Evolutionary conservation across 2,329 filamentous ascomycete genomes (phyloP).

Genomic region (Epichloe gansuensis): DNA sequence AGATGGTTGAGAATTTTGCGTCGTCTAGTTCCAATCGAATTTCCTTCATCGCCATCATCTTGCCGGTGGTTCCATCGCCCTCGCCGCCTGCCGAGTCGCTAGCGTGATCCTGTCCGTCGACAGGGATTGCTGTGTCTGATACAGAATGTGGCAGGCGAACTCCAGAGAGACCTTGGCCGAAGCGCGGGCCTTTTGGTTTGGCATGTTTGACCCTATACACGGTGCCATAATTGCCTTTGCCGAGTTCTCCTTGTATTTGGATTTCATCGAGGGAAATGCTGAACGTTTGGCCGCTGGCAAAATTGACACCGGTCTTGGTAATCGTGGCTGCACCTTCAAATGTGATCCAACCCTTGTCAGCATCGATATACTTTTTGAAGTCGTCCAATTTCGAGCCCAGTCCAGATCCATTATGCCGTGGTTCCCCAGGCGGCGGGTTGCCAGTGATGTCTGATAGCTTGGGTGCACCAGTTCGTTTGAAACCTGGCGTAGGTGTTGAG

Average conservation of each 20-base stretch:
- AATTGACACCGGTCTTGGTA: constrained; percentile 81
- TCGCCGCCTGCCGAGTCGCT: constrained; percentile 22
- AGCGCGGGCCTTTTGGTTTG: constrained; percentile 46
- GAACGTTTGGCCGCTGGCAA: constrained; percentile 79
- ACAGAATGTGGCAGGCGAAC: constrained; percentile 26
- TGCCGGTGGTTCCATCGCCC: constrained; percentile 46
- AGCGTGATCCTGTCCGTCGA: constrained; percentile 17
- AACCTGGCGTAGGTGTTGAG: constrained; percentile 12
- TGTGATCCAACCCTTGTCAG: constrained; percentile 78
- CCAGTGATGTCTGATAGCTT: constrained; percentile 31
- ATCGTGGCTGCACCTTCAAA: constrained; percentile 91
- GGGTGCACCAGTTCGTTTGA: constrained; percentile 25
- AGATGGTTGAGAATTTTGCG: constrained; percentile 89
- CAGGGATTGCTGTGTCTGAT: constrained; percentile 21
- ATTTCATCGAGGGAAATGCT: constrained; percentile 93
- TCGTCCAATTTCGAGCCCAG: constrained; percentile 43
- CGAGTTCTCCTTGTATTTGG: constrained; percentile 81
- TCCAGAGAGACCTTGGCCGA: constrained; percentile 44
- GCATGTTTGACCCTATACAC: constrained; percentile 93
- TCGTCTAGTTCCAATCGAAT: constrained; percentile 92
- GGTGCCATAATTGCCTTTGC: constrained; percentile 96
- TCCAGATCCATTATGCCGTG: constrained; percentile 23
- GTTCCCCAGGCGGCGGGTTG: constrained; percentile 8
- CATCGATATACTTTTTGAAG: constrained; percentile 73
- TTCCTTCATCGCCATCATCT: constrained; percentile 98